Evolutionary conservation across 208 protist genomes (phyloP), one percentile per base, ranked within the genome.

Genomic region (Acanthamoeba polyphaga): DNA sequence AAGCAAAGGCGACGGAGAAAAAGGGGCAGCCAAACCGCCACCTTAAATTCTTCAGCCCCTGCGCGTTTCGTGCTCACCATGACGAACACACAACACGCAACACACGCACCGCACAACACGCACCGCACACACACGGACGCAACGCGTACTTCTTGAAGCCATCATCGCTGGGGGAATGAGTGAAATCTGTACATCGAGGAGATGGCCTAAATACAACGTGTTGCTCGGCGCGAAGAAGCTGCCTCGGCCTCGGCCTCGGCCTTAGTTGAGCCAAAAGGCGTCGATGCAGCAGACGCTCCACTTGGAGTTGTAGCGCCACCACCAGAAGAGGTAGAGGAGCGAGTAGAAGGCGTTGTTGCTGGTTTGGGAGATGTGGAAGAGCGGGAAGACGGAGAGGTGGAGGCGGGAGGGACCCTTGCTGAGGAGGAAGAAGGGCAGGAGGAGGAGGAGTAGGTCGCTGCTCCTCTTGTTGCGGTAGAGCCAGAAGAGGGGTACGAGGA

Each of bases 261-360:
- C 29, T 80, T 22, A 80, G 76, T 85, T 53, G 17, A 51, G 15
- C 34, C 76, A 85, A 7, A 85, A 85, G 76, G 46, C 34, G 27
- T 85, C 76, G 34, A 85, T 85, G 29, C 76, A 85, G 76, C 76
- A 85, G 34, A 85, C 17, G 46, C 76, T 85, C 76, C 76, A 85
- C 76, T 29, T 85, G 34, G 9, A 24, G 76, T 85, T 58, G 46
- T n/a, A 24, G n/a, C 22, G 13, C 76, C 76, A 85, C 34, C 34
- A 85, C 76, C 76, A 85, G 43, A 85, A 60, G 46, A 85, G 76
- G 46, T 29, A 85, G 76, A 51, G 15, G 43, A 85, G 13, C n/a
- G 32, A 85, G 76, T 58, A 85, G 46, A 58, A 27, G 13, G 9
- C 27, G 12, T 9, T 58, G 76, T 38, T 34, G 6, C 38, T n/a